A percentile compares a stretch with the other conserved stretches of the same genome.
These are phyloP conservation scores for Pleurotus tuber-regium DNA, from an alignment of 768 basidiomycete genomes.

Conservation along the genomic window DNA sequence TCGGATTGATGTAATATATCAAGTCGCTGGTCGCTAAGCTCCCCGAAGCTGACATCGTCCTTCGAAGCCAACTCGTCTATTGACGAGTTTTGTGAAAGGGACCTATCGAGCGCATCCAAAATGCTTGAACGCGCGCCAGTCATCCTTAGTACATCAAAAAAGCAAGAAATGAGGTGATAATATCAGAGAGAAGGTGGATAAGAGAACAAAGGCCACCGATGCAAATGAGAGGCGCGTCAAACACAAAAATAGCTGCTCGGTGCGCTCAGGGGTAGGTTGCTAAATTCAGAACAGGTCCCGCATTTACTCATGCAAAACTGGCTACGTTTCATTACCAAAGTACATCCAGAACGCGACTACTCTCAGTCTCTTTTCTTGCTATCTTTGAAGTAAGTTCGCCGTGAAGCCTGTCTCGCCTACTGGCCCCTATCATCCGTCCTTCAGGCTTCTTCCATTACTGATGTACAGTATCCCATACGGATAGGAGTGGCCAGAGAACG, in stretches of 20 bases:
- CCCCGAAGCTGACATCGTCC: background rate
- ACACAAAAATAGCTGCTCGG: too few species aligned
- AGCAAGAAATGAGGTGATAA: too few species aligned
- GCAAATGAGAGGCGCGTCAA: too few species aligned
- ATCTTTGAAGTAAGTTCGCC: slow-evolving; percentile 35
- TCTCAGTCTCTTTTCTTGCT: too few species aligned
- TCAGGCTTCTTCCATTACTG: slow-evolving; percentile 76
- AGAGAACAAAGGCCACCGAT: too few species aligned
- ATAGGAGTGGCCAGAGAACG: slow-evolving; percentile 68
- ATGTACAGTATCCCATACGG: slow-evolving; percentile 68
- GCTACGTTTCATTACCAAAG: too few species aligned
- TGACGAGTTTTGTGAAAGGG: background rate
- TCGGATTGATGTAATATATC: too few species aligned
- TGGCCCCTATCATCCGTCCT: slow-evolving; percentile 63
- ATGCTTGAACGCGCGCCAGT: slow-evolving; percentile 1
- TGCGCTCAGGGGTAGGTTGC: too few species aligned
- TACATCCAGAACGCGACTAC: too few species aligned
- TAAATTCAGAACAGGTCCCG: too few species aligned
- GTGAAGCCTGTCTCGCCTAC: slow-evolving; percentile 59
- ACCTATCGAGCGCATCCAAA: slow-evolving; percentile 5
- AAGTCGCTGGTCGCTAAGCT: background rate
- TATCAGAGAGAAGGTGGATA: too few species aligned
- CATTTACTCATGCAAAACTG: too few species aligned
- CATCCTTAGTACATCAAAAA: background rate
- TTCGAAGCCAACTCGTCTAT: background rate